Conservation (phyloP, 306 rosid species). For the Rubus idaeus region DNA sequence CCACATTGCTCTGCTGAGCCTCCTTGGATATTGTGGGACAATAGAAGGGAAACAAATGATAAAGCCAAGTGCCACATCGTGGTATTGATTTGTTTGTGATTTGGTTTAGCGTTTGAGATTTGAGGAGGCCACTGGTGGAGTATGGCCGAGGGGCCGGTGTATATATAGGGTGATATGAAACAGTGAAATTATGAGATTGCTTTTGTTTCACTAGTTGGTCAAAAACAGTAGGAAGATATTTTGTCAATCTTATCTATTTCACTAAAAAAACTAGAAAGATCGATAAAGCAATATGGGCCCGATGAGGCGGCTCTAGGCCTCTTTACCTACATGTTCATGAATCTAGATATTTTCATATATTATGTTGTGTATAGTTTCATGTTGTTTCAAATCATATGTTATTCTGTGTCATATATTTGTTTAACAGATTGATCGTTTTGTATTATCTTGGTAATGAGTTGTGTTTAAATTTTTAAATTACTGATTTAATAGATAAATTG, state of each 20-base stretch:
- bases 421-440: no score
- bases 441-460: no score
- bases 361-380: no score
- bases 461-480: no score
- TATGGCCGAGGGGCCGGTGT: neutral
- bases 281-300: neutral
- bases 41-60: neutral
- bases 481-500: no score
- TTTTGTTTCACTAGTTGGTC: neutral
- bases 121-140: neutral
- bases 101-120: constrained; percentile 6
- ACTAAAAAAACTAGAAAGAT: neutral
- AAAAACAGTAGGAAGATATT: neutral
- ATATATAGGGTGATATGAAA: constrained; percentile 4
- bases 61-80: constrained; percentile 13
- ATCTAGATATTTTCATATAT: neutral
- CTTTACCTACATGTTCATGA: neutral
- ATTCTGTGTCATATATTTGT: no score
- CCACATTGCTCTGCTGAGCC: constrained; percentile 31
- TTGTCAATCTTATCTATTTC: neutral
- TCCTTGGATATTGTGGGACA: constrained; percentile 3
- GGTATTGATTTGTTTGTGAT: neutral
- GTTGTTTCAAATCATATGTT: no score
- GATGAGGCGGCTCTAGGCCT: neutral
- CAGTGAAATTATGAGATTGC: neutral